Percentiles rank a stretch among this genome's conserved stretches.
These are phyloP conservation scores for Globisporangium heterothallicum DNA, from an alignment of 352 stramenopile genomes.

Conservation along the genomic window DNA sequence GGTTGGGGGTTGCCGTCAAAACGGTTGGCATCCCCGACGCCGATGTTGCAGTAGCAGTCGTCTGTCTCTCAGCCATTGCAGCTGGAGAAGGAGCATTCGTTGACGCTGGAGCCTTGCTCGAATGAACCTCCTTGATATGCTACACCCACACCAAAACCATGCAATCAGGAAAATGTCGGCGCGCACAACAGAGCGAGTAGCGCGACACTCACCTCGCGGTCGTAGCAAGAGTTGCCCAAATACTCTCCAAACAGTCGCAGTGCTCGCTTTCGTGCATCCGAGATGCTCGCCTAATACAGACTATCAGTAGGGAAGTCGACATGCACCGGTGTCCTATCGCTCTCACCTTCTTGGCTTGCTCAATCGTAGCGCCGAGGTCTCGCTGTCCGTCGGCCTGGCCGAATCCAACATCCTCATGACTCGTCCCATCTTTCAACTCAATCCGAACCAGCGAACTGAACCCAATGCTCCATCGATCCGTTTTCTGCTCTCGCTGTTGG, in stretches of 20 bases:
- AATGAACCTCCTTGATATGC: slow-evolving; percentile 74
- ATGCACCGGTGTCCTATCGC: neutral
- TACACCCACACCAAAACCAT: neutral
- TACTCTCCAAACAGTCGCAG: slow-evolving; percentile 83
- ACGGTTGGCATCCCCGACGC: slow-evolving; percentile 9
- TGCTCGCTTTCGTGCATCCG: slow-evolving; percentile 73
- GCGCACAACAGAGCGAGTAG: neutral
- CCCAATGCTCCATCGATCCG: slow-evolving; percentile 65
- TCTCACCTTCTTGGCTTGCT: slow-evolving; percentile 77
- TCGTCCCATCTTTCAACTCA: slow-evolving; percentile 81
- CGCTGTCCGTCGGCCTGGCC: slow-evolving; percentile 72
- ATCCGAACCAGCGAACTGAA: slow-evolving; percentile 80
- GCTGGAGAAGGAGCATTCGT: slow-evolving; percentile 10
- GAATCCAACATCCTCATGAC: slow-evolving; percentile 80
- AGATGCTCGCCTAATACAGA: slow-evolving; percentile 58
- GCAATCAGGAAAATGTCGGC: neutral
- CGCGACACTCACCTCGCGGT: slow-evolving; percentile 40
- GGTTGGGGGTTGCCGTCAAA: slow-evolving; percentile 6
- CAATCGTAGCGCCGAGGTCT: slow-evolving; percentile 64
- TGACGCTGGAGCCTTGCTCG: slow-evolving; percentile 31
- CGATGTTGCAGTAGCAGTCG: slow-evolving; percentile 16
- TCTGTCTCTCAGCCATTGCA: slow-evolving; percentile 11
- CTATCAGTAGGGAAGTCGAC: neutral
- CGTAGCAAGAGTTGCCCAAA: slow-evolving; percentile 84
- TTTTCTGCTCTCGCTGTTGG: slow-evolving; percentile 62